Evolutionary conservation across 768 basidiomycete species (phyloP).

Genomic region (Boletellus sp.): DNA sequence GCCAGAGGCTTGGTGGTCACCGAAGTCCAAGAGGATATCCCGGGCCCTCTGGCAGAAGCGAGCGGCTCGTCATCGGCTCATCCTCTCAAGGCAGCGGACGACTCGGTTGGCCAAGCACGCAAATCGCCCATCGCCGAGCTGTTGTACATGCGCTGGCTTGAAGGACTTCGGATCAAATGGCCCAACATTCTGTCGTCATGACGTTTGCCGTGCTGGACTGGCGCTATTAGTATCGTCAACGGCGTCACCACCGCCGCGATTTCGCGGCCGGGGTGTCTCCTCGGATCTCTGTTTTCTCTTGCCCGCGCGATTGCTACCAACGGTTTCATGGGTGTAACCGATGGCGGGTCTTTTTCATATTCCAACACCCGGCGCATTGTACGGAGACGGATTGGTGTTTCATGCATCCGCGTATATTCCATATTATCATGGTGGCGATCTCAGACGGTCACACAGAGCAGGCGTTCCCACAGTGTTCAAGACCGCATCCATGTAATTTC

Average conservation of each 20-base stretch:
- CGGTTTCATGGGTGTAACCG: background rate
- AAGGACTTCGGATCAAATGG: slow-evolving; percentile 90
- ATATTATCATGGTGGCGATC: slow-evolving; percentile 4
- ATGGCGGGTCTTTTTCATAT: background rate
- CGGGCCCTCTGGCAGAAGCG: slow-evolving; percentile 43
- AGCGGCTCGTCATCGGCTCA: slow-evolving; percentile 27
- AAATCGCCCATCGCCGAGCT: slow-evolving; percentile 93
- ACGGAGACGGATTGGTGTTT: slow-evolving; percentile 1
- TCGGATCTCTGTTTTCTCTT: background rate
- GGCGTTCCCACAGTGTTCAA: too few relatives aligned
- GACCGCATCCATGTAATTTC: slow-evolving; percentile 6
- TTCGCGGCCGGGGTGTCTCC: background rate
- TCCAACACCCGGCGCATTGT: background rate
- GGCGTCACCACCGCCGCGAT: background rate
- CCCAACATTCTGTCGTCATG: slow-evolving; percentile 55
- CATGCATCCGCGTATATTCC: slow-evolving; percentile 14
- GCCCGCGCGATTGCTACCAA: background rate
- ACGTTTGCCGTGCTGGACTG: background rate
- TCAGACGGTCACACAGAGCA: slow-evolving; percentile 6
- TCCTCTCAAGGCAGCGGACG: slow-evolving; percentile 34
- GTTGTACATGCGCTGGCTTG: slow-evolving; percentile 95
- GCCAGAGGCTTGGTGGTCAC: slow-evolving; percentile 79
- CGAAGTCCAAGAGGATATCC: slow-evolving; percentile 72
- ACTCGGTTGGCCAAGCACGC: slow-evolving; percentile 42
- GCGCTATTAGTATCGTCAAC: background rate